Evolutionary conservation across 352 stramenopile genomes (phyloP).

Genomic region (Saprolegnia parasitica): DNA sequence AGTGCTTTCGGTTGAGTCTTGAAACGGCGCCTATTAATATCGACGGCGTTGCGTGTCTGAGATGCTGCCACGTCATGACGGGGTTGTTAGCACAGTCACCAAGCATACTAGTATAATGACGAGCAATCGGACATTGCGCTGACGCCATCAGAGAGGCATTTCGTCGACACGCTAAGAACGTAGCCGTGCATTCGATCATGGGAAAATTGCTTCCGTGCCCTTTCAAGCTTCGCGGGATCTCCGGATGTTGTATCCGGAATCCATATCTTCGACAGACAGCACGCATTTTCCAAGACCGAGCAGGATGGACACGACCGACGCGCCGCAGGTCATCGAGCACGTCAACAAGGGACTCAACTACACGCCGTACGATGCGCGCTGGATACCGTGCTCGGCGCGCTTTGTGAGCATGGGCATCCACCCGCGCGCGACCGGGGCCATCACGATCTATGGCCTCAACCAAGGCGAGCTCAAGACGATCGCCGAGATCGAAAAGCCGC

Average conservation of each 20-base stretch:
- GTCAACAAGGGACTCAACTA: slow-evolving; percentile 88
- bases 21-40: neutral
- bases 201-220: too few relatives aligned
- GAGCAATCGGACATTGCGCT: neutral
- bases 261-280: neutral
- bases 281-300: slow-evolving; percentile 4
- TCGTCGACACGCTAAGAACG: too few relatives aligned
- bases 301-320: slow-evolving; percentile 93
- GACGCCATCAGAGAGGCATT: too few relatives aligned
- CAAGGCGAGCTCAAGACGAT: slow-evolving; percentile 77
- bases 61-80: neutral
- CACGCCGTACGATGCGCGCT: slow-evolving; percentile 93
- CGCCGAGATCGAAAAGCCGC: slow-evolving; percentile 65
- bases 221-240: neutral
- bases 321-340: slow-evolving; percentile 97
- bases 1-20: slow-evolving; percentile 2
- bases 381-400: slow-evolving; percentile 91
- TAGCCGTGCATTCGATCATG: neutral
- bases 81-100: neutral
- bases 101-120: neutral
- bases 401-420: slow-evolving; percentile 93
- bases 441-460: slow-evolving; percentile 90
- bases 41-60: neutral
- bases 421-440: slow-evolving; percentile 87
- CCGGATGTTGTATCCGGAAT: neutral